Percentiles rank a stretch among this genome's conserved stretches.
These are phyloP conservation scores for Geranium rotundifolium DNA, from an alignment of 345 rosid genomes.

Conservation along the genomic window DNA sequence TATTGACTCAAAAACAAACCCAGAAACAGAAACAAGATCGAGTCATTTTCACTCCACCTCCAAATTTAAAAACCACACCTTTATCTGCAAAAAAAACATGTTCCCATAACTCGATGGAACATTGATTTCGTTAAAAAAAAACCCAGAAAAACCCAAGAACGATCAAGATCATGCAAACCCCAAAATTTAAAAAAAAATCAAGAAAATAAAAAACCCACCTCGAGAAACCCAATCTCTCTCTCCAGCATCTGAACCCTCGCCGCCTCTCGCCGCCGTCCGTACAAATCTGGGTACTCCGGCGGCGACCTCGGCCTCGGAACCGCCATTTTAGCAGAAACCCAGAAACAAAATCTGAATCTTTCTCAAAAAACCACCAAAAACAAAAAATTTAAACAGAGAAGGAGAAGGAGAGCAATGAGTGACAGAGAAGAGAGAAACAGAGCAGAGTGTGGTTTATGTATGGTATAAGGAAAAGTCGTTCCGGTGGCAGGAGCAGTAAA, in stretches of 20 bases:
- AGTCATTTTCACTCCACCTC: not conserved
- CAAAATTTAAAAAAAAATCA: no score
- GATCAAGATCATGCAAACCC: not conserved
- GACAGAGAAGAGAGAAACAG: no score
- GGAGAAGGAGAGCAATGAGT: no score
- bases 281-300: constrained; percentile 25
- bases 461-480: not conserved
- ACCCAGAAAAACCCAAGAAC: not conserved
- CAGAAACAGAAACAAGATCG: not conserved
- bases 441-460: not conserved
- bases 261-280: constrained; percentile 17
- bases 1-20: no score
- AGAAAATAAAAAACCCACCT: constrained; percentile 11
- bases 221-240: constrained; percentile 20
- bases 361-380: not conserved
- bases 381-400: not conserved
- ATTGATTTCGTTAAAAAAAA: not conserved
- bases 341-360: not conserved
- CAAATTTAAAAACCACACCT: no score
- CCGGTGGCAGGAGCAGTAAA: not conserved
- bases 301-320: constrained; percentile 17
- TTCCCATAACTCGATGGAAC: not conserved
- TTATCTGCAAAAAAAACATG: no score
- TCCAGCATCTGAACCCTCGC: constrained; percentile 25
- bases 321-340: not conserved